A percentile compares a stretch with the other conserved stretches of the same genome.
phyloP scores from a whole-genome alignment of 495 filamentous ascomycete genomes.

The Achaetomiella virescens region DNA sequence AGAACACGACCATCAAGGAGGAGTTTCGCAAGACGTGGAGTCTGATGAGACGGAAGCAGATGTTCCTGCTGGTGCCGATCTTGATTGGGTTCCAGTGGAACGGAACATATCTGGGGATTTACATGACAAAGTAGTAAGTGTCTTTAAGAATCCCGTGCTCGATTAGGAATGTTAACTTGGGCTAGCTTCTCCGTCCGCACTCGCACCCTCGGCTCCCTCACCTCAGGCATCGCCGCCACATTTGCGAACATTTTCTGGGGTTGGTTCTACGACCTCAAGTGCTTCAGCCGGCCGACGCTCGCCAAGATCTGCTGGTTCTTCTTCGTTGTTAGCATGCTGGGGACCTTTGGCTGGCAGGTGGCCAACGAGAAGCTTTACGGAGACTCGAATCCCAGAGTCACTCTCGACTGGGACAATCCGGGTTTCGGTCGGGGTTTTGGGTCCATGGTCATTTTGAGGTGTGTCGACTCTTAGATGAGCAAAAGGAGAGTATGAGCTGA shows the following conservation, averaged over 20 bases:
- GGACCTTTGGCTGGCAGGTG: slow-evolving; percentile 34
- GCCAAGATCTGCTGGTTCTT: slow-evolving; percentile 32
- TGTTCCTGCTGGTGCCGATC: slow-evolving; percentile 49
- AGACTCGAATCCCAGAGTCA: slow-evolving; percentile 19
- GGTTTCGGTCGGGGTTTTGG: slow-evolving; percentile 39
- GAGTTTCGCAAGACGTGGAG: slow-evolving; percentile 46
- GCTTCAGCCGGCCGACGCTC: slow-evolving; percentile 28
- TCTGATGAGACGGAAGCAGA: slow-evolving; percentile 40
- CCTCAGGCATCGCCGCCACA: slow-evolving; percentile 43
- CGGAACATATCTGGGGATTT: slow-evolving; percentile 51
- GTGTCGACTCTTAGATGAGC: neutral
- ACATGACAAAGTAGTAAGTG: slow-evolving; percentile 46
- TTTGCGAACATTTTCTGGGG: slow-evolving; percentile 45
- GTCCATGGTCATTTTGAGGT: slow-evolving; percentile 31
- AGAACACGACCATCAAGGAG: slow-evolving; percentile 35
- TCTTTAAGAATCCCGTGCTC: no score
- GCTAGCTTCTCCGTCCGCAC: slow-evolving; percentile 46
- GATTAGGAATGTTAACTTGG: no score
- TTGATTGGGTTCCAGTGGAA: slow-evolving; percentile 53
- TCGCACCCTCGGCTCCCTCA: slow-evolving; percentile 44
- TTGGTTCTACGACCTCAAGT: slow-evolving; percentile 39
- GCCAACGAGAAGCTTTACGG: slow-evolving; percentile 36
- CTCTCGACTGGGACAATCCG: slow-evolving; percentile 35
- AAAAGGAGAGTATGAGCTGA: neutral
- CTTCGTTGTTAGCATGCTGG: slow-evolving; percentile 31